Percentiles rank a stretch among this genome's conserved stretches.
Evolutionary conservation across 1,284 basidiomycete genomes (phyloP).

Genomic region (Mycosarcoma maydis): DNA sequence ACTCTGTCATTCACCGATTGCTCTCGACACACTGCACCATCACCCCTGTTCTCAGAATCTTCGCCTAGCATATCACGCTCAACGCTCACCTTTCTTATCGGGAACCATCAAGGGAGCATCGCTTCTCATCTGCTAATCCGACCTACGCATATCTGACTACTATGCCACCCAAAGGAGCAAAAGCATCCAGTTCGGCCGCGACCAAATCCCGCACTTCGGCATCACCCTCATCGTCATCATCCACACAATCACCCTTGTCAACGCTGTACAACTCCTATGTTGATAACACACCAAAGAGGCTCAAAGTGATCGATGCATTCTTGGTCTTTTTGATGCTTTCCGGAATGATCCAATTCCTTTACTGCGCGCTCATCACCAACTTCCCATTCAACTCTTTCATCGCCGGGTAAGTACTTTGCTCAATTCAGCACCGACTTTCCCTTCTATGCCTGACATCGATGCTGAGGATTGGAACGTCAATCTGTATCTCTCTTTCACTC

Average conservation of each 20-base stretch:
- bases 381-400: slow-evolving; percentile 98
- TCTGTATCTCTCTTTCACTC: not conserved
- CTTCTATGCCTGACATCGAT: not conserved
- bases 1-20: too few relatives aligned
- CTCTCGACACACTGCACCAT: not conserved
- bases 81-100: not conserved
- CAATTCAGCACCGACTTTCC: not conserved
- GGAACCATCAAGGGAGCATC: too few relatives aligned
- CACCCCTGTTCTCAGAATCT: not conserved
- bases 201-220: slow-evolving; percentile 18
- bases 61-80: not conserved
- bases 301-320: slow-evolving; percentile 94
- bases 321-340: slow-evolving; percentile 90
- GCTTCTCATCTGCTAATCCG: not conserved
- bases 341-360: slow-evolving; percentile 88
- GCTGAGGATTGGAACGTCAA: too few relatives aligned
- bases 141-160: too few relatives aligned
- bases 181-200: slow-evolving; percentile 15
- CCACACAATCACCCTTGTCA: slow-evolving; percentile 25
- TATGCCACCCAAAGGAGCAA: slow-evolving; percentile 41
- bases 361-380: slow-evolving; percentile 88
- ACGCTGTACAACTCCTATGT: slow-evolving; percentile 80
- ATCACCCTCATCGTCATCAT: slow-evolving; percentile 15
- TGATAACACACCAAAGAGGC: slow-evolving; percentile 79
- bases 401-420: slow-evolving; percentile 77